Evolutionary conservation across 2,329 filamentous ascomycete species (phyloP).

Genomic region (Fusarium chlamydosporum): DNA sequence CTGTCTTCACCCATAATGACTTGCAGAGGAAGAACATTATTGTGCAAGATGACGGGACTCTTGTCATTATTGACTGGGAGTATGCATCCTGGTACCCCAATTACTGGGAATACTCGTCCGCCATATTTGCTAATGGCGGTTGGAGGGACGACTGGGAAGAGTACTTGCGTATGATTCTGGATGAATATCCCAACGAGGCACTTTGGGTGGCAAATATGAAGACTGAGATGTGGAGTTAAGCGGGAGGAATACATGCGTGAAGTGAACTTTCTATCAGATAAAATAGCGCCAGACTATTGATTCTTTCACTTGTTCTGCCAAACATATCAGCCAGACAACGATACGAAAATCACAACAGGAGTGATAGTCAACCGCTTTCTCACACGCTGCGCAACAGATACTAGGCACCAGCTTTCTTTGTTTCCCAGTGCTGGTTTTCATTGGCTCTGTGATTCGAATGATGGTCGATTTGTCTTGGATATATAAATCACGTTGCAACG

Average conservation of each 20-base stretch:
- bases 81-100: conserved; percentile 44
- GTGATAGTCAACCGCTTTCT: too few relatives aligned
- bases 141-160: conserved; percentile 47
- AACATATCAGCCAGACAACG: too few relatives aligned
- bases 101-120: conserved; percentile 47
- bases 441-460: too few relatives aligned
- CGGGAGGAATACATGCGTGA: fast-evolving
- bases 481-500: too few relatives aligned
- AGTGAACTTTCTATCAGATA: too few relatives aligned
- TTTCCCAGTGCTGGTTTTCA: too few relatives aligned
- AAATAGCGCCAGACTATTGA: too few relatives aligned
- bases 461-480: too few relatives aligned
- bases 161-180: conserved; percentile 36
- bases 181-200: conserved; percentile 42
- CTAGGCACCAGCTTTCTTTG: too few relatives aligned
- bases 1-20: conserved; percentile 44
- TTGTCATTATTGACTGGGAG: conserved; percentile 46
- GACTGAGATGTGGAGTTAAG: conserved; percentile 36
- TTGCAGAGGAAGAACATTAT: conserved; percentile 47
- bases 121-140: conserved; percentile 27
- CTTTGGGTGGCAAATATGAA: conserved; percentile 40
- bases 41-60: conserved; percentile 19
- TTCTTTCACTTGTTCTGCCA: too few relatives aligned
- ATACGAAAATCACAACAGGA: too few relatives aligned
- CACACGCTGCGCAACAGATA: too few relatives aligned